These are phyloP conservation scores for Pseudohalonectria lignicola DNA, from an alignment of 2,329 filamentous ascomycete genomes.

Conservation along the genomic window DNA sequence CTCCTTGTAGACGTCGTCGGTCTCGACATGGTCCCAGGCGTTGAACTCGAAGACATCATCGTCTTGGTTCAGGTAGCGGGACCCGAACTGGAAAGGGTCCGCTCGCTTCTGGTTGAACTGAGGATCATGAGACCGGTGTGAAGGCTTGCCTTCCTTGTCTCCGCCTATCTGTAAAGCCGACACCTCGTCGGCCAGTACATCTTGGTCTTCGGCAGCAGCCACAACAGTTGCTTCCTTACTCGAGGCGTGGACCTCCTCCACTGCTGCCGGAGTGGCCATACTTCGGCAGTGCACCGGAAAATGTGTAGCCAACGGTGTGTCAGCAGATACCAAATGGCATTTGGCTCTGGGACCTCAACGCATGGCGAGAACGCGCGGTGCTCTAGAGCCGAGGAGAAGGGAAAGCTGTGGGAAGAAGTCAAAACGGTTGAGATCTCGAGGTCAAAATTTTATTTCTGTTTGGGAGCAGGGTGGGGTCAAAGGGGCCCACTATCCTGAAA, in stretches of 20 bases:
- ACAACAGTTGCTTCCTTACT: not conserved
- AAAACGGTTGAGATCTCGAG: too few relatives aligned
- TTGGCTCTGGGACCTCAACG: too few relatives aligned
- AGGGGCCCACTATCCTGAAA: too few relatives aligned
- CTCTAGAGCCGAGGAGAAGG: too few relatives aligned
- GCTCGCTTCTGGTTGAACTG: slow-evolving; percentile 69
- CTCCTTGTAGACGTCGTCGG: slow-evolving; percentile 76
- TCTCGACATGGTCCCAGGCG: slow-evolving; percentile 96
- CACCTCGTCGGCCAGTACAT: slow-evolving; percentile 4
- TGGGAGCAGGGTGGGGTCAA: too few relatives aligned
- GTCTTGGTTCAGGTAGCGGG: slow-evolving; percentile 68
- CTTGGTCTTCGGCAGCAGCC: slow-evolving; percentile 3
- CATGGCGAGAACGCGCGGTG: too few relatives aligned
- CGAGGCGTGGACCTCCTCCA: not conserved
- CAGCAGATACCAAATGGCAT: slow-evolving; percentile 3
- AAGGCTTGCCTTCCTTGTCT: slow-evolving; percentile 18
- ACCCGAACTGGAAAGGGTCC: slow-evolving; percentile 94
- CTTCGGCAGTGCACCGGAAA: not conserved
- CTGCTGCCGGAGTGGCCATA: slow-evolving; percentile 5
- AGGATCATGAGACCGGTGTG: slow-evolving; percentile 62
- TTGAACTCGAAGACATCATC: slow-evolving; percentile 97
- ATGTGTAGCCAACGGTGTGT: not conserved
- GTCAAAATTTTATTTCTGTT: too few relatives aligned
- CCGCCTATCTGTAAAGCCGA: slow-evolving; percentile 6
- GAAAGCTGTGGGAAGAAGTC: slow-evolving; percentile 1